phyloP scores from a whole-genome alignment of 768 basidiomycete species.

The Tulasnella sp. region DNA sequence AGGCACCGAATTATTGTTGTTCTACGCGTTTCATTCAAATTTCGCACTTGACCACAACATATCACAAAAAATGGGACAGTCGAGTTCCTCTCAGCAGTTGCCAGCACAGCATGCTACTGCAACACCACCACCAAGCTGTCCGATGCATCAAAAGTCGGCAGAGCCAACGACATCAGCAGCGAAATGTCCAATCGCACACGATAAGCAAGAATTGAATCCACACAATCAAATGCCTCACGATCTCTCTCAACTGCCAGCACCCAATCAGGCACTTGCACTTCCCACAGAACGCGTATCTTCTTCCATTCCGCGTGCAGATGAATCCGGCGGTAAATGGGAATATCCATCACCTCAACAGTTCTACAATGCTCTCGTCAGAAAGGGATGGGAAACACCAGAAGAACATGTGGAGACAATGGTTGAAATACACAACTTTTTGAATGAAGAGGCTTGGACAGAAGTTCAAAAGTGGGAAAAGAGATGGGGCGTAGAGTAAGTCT shows the following conservation, averaged over 20 bases:
- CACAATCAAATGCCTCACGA: conserved; percentile 74
- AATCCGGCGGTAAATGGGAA: conserved; percentile 56
- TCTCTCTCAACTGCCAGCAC: conserved; percentile 54
- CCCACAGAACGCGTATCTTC: conserved; percentile 66
- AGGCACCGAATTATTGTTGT: neutral
- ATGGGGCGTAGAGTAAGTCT: conserved; percentile 40
- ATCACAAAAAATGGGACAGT: too few relatives aligned
- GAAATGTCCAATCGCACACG: conserved; percentile 29
- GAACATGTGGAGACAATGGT: conserved; percentile 96
- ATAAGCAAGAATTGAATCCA: conserved; percentile 37
- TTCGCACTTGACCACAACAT: conserved; percentile 2
- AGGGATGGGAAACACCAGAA: conserved; percentile 96
- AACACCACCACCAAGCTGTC: conserved; percentile 13
- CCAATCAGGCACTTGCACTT: conserved; percentile 43
- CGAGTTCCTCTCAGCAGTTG: too few relatives aligned
- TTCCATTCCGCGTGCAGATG: conserved; percentile 59
- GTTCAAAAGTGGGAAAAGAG: conserved; percentile 86
- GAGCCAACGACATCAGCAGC: conserved; percentile 17
- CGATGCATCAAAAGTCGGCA: conserved; percentile 16
- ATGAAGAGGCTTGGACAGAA: conserved; percentile 93
- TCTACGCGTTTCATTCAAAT: neutral
- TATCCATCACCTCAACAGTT: conserved; percentile 97
- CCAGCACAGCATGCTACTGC: too few relatives aligned
- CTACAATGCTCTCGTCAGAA: conserved; percentile 89
- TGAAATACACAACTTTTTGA: conserved; percentile 94